Evolutionary conservation across 352 stramenopile species (phyloP).

Genomic region (Globisporangium rhizosaccharum): DNA sequence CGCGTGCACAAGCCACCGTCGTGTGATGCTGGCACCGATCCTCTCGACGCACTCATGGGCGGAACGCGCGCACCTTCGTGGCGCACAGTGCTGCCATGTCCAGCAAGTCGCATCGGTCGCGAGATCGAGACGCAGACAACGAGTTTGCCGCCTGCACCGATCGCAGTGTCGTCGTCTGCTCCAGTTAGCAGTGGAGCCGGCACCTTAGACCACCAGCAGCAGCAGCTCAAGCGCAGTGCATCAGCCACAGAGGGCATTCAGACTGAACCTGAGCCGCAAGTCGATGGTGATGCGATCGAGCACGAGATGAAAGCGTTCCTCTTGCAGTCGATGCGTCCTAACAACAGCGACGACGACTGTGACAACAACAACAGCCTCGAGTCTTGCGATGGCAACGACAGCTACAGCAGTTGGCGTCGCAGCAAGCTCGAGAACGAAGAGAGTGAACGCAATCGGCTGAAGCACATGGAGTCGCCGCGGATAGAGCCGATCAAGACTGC

Average conservation of each 20-base stretch:
- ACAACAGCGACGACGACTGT: not conserved
- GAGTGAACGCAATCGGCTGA: slow-evolving; percentile 10
- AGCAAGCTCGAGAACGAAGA: slow-evolving; percentile 9
- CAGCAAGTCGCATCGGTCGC: slow-evolving; percentile 6
- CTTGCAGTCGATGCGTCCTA: slow-evolving; percentile 21
- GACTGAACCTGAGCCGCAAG: slow-evolving; percentile 15
- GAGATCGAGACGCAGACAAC: slow-evolving; percentile 51
- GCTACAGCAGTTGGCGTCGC: no score
- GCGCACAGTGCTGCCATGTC: not conserved
- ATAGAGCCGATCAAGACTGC: slow-evolving; percentile 39
- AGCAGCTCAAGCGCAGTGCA: slow-evolving; percentile 1
- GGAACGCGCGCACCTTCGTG: not conserved
- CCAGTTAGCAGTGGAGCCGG: not conserved
- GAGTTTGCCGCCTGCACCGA: slow-evolving; percentile 26
- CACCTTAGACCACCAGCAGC: not conserved
- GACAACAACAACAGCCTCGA: not conserved
- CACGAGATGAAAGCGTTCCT: slow-evolving; percentile 60
- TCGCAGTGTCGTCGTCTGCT: slow-evolving; percentile 9
- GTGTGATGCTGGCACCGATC: slow-evolving; percentile 42
- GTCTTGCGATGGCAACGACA: not conserved
- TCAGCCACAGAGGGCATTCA: not conserved
- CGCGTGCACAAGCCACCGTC: slow-evolving; percentile 14
- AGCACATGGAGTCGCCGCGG: slow-evolving; percentile 30
- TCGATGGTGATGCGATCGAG: slow-evolving; percentile 33
- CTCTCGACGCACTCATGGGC: slow-evolving; percentile 44